Percentiles rank a stretch among this genome's conserved stretches.
Evolutionary conservation across 2,329 filamentous ascomycete species (phyloP).

Genomic region (Penicillium sp.): DNA sequence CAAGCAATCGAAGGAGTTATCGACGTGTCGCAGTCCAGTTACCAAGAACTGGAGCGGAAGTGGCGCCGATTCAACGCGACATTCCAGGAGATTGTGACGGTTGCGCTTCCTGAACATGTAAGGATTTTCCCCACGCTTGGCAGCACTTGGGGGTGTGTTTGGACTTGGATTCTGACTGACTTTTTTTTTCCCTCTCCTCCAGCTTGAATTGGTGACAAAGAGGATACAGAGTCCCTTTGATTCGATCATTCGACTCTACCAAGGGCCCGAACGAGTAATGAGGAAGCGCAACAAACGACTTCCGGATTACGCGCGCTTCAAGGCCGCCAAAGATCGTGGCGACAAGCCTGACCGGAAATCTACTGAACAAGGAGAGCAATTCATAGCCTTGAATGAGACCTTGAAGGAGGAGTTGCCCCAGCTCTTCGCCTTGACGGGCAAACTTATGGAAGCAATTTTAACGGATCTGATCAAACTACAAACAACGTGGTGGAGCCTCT

Average conservation of each 20-base stretch:
- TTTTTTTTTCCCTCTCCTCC: background rate
- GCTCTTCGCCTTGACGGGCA: conserved; percentile 73
- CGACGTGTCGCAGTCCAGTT: conserved; percentile 59
- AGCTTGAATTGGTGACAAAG: conserved; percentile 63
- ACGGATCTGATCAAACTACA: conserved; percentile 81
- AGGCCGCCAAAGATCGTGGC: conserved; percentile 68
- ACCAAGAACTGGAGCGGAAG: conserved; percentile 84
- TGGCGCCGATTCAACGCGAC: conserved; percentile 88
- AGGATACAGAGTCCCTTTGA: conserved; percentile 83
- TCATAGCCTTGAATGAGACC: conserved; percentile 84
- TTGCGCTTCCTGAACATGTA: conserved; percentile 79
- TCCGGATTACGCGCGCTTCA: conserved; percentile 76
- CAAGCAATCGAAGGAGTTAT: conserved; percentile 79
- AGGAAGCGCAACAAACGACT: conserved; percentile 92
- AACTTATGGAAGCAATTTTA: conserved; percentile 75
- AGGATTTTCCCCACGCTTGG: conserved; percentile 14
- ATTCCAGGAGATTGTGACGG: conserved; percentile 76
- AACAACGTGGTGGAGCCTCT: conserved; percentile 72
- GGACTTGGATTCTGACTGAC: conserved; percentile 1
- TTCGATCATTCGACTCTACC: conserved; percentile 75
- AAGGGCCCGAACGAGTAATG: conserved; percentile 81
- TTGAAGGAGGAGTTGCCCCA: conserved; percentile 87
- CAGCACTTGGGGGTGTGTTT: background rate
- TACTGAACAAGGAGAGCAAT: conserved; percentile 77
- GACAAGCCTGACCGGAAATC: conserved; percentile 86